Percentiles rank a stretch among this genome's conserved stretches.
Conservation (phyloP, 805 yeast species). For the Cyberlindnera lachancei region DNA sequence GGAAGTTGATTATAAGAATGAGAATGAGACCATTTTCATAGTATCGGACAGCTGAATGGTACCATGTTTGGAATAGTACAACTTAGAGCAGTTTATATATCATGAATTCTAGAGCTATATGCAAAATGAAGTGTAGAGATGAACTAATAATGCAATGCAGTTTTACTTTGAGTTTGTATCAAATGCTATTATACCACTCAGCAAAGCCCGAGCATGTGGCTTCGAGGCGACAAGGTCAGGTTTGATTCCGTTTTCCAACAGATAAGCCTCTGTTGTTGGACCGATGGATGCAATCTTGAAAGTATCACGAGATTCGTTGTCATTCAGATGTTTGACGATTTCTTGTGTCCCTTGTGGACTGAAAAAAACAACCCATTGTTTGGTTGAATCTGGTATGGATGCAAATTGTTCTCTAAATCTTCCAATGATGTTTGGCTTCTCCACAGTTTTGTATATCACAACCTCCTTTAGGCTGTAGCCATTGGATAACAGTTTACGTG, state of each 20-base stretch:
- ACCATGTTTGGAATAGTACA: too few species aligned
- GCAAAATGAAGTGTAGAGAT: too few species aligned
- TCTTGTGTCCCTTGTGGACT: slow-evolving; percentile 82
- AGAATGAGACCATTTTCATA: slow-evolving; percentile 60
- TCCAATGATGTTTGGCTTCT: slow-evolving; percentile 36
- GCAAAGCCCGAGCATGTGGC: slow-evolving; percentile 63
- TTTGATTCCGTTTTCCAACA: slow-evolving; percentile 40
- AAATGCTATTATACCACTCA: slow-evolving; percentile 24
- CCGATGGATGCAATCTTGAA: slow-evolving; percentile 74
- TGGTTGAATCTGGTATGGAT: slow-evolving; percentile 6
- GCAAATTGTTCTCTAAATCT: slow-evolving; percentile 26
- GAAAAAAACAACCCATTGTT: slow-evolving; percentile 75
- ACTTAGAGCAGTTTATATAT: too few species aligned
- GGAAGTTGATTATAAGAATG: slow-evolving; percentile 63
- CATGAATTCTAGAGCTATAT: too few species aligned
- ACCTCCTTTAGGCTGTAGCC: slow-evolving; percentile 47
- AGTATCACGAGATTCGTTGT: slow-evolving; percentile 2
- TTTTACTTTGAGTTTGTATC: slow-evolving; percentile 2
- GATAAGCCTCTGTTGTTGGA: slow-evolving; percentile 75
- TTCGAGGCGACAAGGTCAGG: slow-evolving; percentile 61
- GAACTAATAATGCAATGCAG: too few species aligned
- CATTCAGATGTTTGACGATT: slow-evolving; percentile 43
- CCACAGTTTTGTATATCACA: slow-evolving; percentile 62
- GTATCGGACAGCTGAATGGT: slow-evolving; percentile 64
- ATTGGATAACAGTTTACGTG: slow-evolving; percentile 41